Base-by-base conservation (phyloP, 768 basidiomycete genomes). In the Psilocybe cubensis region DNA sequence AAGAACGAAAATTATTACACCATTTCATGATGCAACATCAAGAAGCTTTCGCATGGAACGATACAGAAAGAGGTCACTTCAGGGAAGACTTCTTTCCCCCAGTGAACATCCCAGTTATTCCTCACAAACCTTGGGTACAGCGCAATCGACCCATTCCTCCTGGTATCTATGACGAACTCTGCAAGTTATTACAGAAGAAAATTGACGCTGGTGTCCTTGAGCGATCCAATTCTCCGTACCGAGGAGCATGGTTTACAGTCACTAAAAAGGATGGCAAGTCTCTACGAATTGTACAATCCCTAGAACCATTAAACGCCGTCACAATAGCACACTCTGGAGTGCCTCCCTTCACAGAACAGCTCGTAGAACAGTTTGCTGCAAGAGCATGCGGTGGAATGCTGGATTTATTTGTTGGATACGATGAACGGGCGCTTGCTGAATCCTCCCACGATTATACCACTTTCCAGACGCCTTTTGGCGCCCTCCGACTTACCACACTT, bases 191-290 rank as follows among this genome's bases (percentile, higher is more conserved):
- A 38, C 12, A 38, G 12, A 10, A 9, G n/a, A 38, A 38, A 7
- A 12, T 80, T 6, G 66, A 58, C 0, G 64, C 76, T 0, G 73
- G 79, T 0, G 70, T 78, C 0, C 79, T 78, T 45, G 72, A 81
- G 60, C 71, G 67, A 0, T 75, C 71, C 0, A 69, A 76, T 29
- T 70, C 68, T 0, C 75, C 75, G 0, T 82, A 81, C 27, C 62
- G 72, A 0, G 75, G 74, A 0, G 56, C 67, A 12, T 77, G 72
- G 73, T 79, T 77, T 50, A 74, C 69, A 28, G 72, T 78, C 2
- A 12, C 62, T 6, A 76, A 76, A 59, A 74, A 74, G 52, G 67
- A 74, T 45, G 66, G 73, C 0, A 69, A 70, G 21, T 62, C 58
- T 1, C 59, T 78, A 0, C 60, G 68, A 0, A n/a, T n/a, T n/a